Evolutionary conservation across 2,329 filamentous ascomycete species (phyloP), one percentile per base, ranked within the genome.

Genomic region (Ceratocystis diversiconidia): DNA sequence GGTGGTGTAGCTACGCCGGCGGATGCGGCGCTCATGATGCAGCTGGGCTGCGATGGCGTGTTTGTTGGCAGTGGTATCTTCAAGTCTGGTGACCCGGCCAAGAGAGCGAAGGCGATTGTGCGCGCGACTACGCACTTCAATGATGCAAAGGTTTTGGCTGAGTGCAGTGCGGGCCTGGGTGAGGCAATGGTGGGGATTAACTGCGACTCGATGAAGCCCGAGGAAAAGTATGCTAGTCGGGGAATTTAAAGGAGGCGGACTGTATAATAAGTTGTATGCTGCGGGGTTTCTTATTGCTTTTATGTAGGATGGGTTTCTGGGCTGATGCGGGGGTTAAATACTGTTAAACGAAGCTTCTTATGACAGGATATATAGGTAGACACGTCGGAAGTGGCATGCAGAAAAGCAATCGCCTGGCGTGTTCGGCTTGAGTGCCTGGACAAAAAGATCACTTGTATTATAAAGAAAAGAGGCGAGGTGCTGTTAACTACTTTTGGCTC

Each of bases 1-100:
- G 94, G 94, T n/a, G 94, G 94, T 66, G 89, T 99, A n/a, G 94
- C 94, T n/a, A 99, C 94, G 0, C 94, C 94, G 0, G 94, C 94
- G 0, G 94, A 99, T 76, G 94, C 94, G 0, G 94, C 94, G 1
- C 80, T 99, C 68, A 78, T 99, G 92, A 99, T 99, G 94, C 92
- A 97, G 81, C 80, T 99, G 69, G 94, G 94, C 68, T 97, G 94
- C 73, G 94, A 99, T 73, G 94, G 94, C 67, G 94, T 99, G 44
- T 99, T 99, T 74, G 94, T 99, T 44, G 94, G 94, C 32, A 91
- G 86, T 66, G 94, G 94, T 32, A 97, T 97, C 76, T 99, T 99
- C 84, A 97, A 97, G 84, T 90, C 85, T 4, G 92, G 92, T 19
- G 87, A 97, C 76, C 89, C 94, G 25, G 85, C 87, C 57, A 90